phyloP scores from a whole-genome alignment of 2,329 filamentous ascomycete genomes.

The Botrytis paeoniae region DNA sequence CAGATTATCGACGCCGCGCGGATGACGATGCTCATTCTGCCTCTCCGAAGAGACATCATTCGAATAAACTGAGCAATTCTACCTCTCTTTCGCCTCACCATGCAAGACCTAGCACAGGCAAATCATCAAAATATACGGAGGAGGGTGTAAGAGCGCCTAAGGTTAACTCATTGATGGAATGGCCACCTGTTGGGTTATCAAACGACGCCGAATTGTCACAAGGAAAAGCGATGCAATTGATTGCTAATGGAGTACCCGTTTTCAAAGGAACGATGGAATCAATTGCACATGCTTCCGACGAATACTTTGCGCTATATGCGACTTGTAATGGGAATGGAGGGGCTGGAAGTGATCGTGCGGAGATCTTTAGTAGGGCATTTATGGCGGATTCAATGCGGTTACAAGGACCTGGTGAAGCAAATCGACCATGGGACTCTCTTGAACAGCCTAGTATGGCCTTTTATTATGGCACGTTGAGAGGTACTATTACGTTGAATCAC shows the following conservation, averaged over 20 bases:
- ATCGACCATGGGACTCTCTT: constrained; percentile 63
- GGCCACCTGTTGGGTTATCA: constrained; percentile 55
- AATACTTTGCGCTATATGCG: constrained; percentile 56
- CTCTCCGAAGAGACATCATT: constrained; percentile 11
- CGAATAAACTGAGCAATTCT: background rate
- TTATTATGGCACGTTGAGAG: constrained; percentile 62
- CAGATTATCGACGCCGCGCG: constrained; percentile 6
- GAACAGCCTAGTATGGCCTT: constrained; percentile 73
- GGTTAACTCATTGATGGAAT: constrained; percentile 45
- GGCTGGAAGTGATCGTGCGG: constrained; percentile 28
- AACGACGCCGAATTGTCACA: constrained; percentile 50
- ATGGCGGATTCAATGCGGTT: constrained; percentile 29
- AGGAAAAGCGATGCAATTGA: constrained; percentile 54
- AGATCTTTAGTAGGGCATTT: constrained; percentile 24
- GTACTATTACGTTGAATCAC: constrained; percentile 69
- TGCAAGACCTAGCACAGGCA: constrained; percentile 11
- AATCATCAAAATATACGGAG: constrained; percentile 15
- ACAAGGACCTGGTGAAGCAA: constrained; percentile 26
- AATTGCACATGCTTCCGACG: constrained; percentile 52
- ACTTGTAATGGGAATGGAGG: constrained; percentile 47
- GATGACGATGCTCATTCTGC: constrained; percentile 10
- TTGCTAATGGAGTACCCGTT: constrained; percentile 55
- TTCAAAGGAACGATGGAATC: constrained; percentile 54
- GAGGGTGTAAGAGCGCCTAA: background rate
- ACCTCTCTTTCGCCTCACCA: constrained; percentile 11